Evolutionary conservation across 495 filamentous ascomycete genomes (phyloP).

Genomic region (Apodospora peruviana): DNA sequence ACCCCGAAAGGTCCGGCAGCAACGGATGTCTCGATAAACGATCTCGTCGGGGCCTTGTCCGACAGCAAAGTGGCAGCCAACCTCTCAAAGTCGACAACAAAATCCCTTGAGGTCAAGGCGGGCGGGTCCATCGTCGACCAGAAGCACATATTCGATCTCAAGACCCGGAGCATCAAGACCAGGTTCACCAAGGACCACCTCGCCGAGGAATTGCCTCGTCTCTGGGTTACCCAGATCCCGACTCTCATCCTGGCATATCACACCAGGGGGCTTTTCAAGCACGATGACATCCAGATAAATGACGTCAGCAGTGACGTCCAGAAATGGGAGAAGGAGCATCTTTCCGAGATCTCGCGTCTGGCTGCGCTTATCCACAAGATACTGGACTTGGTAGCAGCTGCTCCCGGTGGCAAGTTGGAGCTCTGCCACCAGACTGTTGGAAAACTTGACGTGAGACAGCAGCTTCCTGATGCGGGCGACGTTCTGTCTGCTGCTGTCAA

Average conservation of each 20-base stretch:
- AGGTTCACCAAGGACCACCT: conserved; percentile 18
- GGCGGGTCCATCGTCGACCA: conserved; percentile 35
- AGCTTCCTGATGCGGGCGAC: conserved; percentile 2
- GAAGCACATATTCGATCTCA: conserved; percentile 57
- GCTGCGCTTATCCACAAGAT: conserved; percentile 41
- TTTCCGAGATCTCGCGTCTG: conserved; percentile 31
- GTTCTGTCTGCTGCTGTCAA: conserved; percentile 10
- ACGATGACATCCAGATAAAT: conserved; percentile 38
- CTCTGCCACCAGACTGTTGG: conserved; percentile 2
- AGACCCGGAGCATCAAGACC: conserved; percentile 49
- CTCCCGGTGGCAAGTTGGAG: conserved; percentile 7
- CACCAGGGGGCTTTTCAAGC: conserved; percentile 42
- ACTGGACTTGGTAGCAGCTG: conserved; percentile 15
- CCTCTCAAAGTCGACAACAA: neutral
- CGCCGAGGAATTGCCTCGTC: conserved; percentile 43
- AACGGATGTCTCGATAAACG: neutral
- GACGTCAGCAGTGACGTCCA: conserved; percentile 39
- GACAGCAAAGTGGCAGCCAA: neutral
- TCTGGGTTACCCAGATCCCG: conserved; percentile 59
- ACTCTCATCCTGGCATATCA: conserved; percentile 61
- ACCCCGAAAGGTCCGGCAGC: neutral
- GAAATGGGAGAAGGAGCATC: conserved; percentile 49
- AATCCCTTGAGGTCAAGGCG: conserved; percentile 5
- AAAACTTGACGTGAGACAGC: conserved; percentile 11
- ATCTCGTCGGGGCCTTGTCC: conserved; percentile 4